Evolutionary conservation across 371 early-diverging fungal species (phyloP), one percentile per base, ranked within the genome.

Genomic region (Massospora cicadina): DNA sequence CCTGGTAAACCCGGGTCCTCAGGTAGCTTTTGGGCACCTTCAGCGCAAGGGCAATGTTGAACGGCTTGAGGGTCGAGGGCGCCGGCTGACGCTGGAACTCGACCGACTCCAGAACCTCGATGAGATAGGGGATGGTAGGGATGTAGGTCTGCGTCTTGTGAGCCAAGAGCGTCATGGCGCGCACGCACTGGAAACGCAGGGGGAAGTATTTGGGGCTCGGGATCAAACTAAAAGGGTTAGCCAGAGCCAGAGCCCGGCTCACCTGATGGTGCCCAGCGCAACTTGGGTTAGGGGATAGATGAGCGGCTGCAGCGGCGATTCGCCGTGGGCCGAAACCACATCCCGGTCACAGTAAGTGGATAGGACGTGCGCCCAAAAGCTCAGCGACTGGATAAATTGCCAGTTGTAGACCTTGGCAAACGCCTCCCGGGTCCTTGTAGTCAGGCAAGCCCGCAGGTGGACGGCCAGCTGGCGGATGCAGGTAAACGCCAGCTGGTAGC

Each of bases 201-300:
- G 97, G 95, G 74, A 88, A 90, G 77, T 86, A 90, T 67, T 88
- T 86, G 33, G 89, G 76, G 2, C 88, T 88, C 25, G 94, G 91
- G 63, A 89, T 86, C 66, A 96, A 74, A 26, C 90, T 82, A 69
- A 27, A 57, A 17, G 21, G 29, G 25, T 25, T 55, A 32, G 33
- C 24, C 23, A 0, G 55, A 27, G 55, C 24, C 0, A 21, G 33
- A 7, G 1, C 33, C 30, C 17, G n/a, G 32, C 54, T 69, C 68
- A 72, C 69, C 74, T 72, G 66, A 88, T 77, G 17, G 82, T 83
- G 65, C 96, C 96, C 53, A 88, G 71, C 26, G 87, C 82, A 28
- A 94, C 85, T 73, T 96, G 96, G 1, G 85, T 84, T 33, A 96
- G 75, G 29, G 95, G 96, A 68, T 90, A 96, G 43, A 96, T 81